Base-by-base conservation (phyloP, 257 asterid genomes). In the Nicotiana obtusifolia region DNA sequence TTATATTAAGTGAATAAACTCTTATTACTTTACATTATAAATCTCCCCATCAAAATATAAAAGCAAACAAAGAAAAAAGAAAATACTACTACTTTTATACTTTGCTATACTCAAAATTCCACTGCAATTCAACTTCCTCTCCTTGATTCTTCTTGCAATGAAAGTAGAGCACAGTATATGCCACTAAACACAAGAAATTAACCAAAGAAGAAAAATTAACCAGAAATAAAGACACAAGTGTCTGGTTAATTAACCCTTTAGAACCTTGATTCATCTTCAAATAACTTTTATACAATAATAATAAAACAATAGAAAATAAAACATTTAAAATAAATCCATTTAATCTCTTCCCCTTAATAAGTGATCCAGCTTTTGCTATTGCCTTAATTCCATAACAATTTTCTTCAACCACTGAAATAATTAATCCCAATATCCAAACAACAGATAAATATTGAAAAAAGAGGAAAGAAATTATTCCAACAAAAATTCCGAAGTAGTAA, bases 391-490 rank as follows among this genome's bases (percentile, higher is more conserved):
- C 93, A 78, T 68, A 84, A 81, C 24, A 81, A 13, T 82, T 16
- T 8, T 89, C 95, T 64, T 90, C 97, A 13, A 89, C 60, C n/a
- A 88, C 86, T 3, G 88, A 81, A 24, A 86, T 84, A n/a, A 91
- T 85, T 13, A 80, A 1, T 7, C 88, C 83, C 87, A 90, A 16
- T 11, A 10, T 28, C 87, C 66, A 66, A 9, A 54, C 60, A 0
- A 86, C 84, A 1, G 81, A 56, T 5, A 82, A 52, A 66, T 91
- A 85, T 7, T 84, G 33, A 54, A 33, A 66, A 80, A 81, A 76
- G 20, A 86, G 13, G 33, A 26, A 33, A 3, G 84, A 41, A 0
- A 13, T 5, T 5, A 88, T 35, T 37, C 67, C 89, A 15, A 85
- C 2, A 30, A 82, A 54, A 31, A 86, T 13, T 73, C 15, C 37